Base-by-base conservation (phyloP, 495 filamentous ascomycete species). In the Talaromyces thailandensis region DNA sequence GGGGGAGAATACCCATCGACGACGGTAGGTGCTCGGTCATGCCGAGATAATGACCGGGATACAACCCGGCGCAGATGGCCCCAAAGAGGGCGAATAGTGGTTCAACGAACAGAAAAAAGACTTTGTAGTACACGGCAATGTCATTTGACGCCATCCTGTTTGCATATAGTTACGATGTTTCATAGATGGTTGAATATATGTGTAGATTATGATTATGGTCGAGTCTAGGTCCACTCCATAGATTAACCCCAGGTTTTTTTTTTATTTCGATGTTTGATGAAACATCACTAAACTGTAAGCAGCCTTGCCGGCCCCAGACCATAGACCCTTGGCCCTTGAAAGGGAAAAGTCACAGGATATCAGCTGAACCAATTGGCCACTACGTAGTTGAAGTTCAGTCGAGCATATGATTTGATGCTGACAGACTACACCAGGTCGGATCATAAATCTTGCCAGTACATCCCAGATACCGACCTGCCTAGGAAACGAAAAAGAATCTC, bases 31-130 rank as follows among this genome's bases (percentile, higher is more conserved):
- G 24, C 24, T 84, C 71, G 1, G 84, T 89, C 62, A 88, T 73
- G 5, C 66, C 50, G n/a, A 90, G 81, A 69, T 88, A 90, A 7
- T 69, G 71, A n/a, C 69, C 57, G 45, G 85, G 85, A 21, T 70
- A 70, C 67, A 82, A 79, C 67, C 82, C 74, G 28, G 86, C 84
- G 69, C 77, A 83, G 74, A 79, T 84, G n/a, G 87, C 86, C 35
- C 88, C 88, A 1, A 80, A 68, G 28, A 89, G 74, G n/a, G 88
- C 83, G 14, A 81, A 81, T 53, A 87, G 57, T 0, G 87, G 87
- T 68, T 90, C 87, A 69, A 89, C 76, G 65, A 80, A 73, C 31
- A 89, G 82, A 75, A 89, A 89, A 71, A 88, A 86, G 63, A 81
- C 56, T 9, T 76, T 74, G 73, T 90, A 90, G 52, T 57, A 57